Evolutionary conservation across 2,329 filamentous ascomycete species (phyloP), one percentile per base, ranked within the genome.

Genomic region (Coniochaeta sp.): DNA sequence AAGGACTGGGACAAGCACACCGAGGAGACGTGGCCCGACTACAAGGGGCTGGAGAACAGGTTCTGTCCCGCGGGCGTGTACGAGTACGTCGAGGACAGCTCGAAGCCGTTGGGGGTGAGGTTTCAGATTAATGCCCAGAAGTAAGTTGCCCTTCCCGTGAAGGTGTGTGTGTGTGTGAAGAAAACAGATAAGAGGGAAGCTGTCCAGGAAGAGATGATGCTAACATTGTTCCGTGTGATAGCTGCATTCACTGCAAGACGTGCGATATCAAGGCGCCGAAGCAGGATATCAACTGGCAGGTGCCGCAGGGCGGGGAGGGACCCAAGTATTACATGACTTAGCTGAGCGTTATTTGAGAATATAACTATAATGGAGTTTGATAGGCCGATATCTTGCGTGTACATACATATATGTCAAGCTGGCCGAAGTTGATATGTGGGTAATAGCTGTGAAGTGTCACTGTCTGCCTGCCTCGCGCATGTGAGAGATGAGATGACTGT

Each of bases 71-170:
- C 94, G 1, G 94, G 91, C 13, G 94, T 99, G 58, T 99, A 99
- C 64, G 94, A 99, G 69, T 99, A 99, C 68, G 83, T 97, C 8
- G 94, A 99, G 72, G 94, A 99, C 65, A 81, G 86, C 51, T 85
- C 78, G 51, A 96, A 95, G 72, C 81, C 89, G 45, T 76, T 90
- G 53, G 94, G 94, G 8, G 91, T 99, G 60, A 79, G 91, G 53
- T 99, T 99, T 75, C 92, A 97, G 73, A 99, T 99, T 67, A 97
- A 97, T 65, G 75, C 91, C 48, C 92, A 97, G 69, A 97, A 96
- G 90, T 95, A 77, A 82, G 89, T 48, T 45, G 16, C 45, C 51
- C 18, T 13, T 50, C 27, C 8, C 42, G 14, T 16, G 16, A 22
- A 48, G 33, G 26, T 64, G 62, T 60, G 57, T 52, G 53, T 63